Percentiles rank a stretch among this genome's conserved stretches.
These are phyloP conservation scores for Phialophora macrospora DNA, from an alignment of 2,329 filamentous ascomycete genomes.

Conservation along the genomic window DNA sequence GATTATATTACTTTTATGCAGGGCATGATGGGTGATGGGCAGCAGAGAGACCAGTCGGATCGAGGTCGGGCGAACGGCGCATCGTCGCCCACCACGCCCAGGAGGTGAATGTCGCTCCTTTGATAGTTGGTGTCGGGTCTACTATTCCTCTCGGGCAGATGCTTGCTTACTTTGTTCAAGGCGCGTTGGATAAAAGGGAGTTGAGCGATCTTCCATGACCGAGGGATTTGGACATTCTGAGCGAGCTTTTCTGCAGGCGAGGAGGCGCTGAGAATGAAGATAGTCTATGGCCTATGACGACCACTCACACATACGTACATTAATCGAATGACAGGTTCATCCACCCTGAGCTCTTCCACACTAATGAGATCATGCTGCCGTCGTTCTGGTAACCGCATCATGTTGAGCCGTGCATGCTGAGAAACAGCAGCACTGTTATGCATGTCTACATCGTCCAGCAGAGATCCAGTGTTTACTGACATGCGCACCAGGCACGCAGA, in stretches of 20 bases:
- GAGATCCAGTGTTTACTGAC: too few relatives aligned
- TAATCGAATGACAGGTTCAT: background rate
- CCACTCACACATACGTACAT: background rate
- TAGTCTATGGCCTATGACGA: background rate
- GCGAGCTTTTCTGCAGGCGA: background rate
- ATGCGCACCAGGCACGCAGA: too few relatives aligned
- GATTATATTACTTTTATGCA: slow-evolving; percentile 99
- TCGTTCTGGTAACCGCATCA: background rate
- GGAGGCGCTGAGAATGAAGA: slow-evolving; percentile 6
- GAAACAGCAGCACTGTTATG: too few relatives aligned
- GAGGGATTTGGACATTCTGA: slow-evolving; percentile 9
- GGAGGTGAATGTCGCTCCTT: slow-evolving; percentile 17
- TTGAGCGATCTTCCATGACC: slow-evolving; percentile 10
- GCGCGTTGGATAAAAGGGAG: background rate
- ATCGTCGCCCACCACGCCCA: slow-evolving; percentile 32
- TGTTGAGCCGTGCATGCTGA: too few relatives aligned
- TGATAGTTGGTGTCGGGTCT: slow-evolving; percentile 2
- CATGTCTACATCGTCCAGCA: too few relatives aligned
- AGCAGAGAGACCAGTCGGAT: slow-evolving; percentile 20
- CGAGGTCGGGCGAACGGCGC: slow-evolving; percentile 30
- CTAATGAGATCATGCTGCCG: background rate
- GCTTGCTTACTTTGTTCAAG: background rate
- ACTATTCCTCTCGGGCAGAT: background rate
- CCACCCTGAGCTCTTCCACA: background rate
- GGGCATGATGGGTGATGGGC: slow-evolving; percentile 65